Conservation (phyloP, 352 stramenopile species). For the Phytopythium kandeliae region DNA sequence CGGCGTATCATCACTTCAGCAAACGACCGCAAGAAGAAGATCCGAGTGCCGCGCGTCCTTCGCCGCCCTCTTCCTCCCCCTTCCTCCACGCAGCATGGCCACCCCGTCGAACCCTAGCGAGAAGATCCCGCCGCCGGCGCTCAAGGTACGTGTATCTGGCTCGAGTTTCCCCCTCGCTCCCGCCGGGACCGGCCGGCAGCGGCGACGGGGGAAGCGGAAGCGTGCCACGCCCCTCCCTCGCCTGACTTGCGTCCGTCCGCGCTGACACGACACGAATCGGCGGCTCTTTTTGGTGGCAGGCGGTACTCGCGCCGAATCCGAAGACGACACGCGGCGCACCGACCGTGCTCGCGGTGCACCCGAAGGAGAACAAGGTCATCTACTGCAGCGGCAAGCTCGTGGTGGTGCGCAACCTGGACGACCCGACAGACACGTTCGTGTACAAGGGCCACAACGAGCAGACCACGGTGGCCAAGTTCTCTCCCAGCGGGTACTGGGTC, state of each 20-base stretch:
- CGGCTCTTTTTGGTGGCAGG: too few species aligned
- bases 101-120: conserved; percentile 57
- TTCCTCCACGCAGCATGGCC: conserved; percentile 21
- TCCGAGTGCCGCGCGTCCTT: background rate
- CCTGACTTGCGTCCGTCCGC: conserved; percentile 1
- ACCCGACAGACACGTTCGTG: conserved; percentile 87
- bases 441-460: conserved; percentile 94
- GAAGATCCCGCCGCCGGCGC: conserved; percentile 46
- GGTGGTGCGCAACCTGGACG: conserved; percentile 83
- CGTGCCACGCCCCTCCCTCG: background rate
- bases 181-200: too few species aligned
- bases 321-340: conserved; percentile 66
- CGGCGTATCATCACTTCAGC: background rate
- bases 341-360: conserved; percentile 68
- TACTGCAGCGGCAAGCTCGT: conserved; percentile 91
- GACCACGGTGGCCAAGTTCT: conserved; percentile 93
- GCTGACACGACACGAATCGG: too few species aligned
- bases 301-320: conserved; percentile 59
- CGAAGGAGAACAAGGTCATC: conserved; percentile 87
- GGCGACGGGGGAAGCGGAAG: background rate
- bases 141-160: conserved; percentile 39
- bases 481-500: conserved; percentile 93
- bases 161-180: too few species aligned
- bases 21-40: background rate
- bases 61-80: background rate